phyloP scores from a whole-genome alignment of 805 yeast species.

The Pichia eremophila region DNA sequence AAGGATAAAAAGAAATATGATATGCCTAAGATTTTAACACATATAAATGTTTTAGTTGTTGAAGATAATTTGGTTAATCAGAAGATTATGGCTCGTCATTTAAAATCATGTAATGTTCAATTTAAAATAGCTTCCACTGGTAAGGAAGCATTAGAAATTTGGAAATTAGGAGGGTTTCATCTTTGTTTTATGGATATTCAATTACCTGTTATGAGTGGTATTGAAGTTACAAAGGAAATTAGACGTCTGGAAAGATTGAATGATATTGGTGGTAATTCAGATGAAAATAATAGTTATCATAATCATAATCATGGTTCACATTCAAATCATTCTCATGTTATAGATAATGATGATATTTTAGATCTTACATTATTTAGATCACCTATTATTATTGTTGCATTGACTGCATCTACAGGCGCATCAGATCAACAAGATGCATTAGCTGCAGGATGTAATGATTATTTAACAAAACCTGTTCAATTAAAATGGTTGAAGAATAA shows the following conservation, averaged over 20 bases:
- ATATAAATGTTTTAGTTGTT: slow-evolving; percentile 83
- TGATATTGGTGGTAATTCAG: slow-evolving; percentile 54
- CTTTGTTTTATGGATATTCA: slow-evolving; percentile 95
- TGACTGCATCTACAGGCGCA: slow-evolving; percentile 84
- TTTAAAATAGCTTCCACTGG: slow-evolving; percentile 89
- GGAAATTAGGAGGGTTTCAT: slow-evolving; percentile 93
- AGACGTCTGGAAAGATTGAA: slow-evolving; percentile 74
- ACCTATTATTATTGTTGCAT: slow-evolving; percentile 96
- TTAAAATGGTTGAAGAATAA: slow-evolving; percentile 89
- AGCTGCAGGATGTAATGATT: slow-evolving; percentile 97
- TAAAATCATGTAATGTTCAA: slow-evolving; percentile 75
- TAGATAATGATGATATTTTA: slow-evolving; percentile 33
- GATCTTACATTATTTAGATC: slow-evolving; percentile 63
- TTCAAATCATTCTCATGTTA: slow-evolving; percentile 14
- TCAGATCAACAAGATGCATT: slow-evolving; percentile 84
- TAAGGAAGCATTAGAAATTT: slow-evolving; percentile 85
- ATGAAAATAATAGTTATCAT: neutral
- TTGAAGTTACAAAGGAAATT: slow-evolving; percentile 89
- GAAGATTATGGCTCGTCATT: slow-evolving; percentile 79
- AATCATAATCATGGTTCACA: neutral
- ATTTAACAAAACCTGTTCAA: slow-evolving; percentile 91
- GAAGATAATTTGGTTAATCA: slow-evolving; percentile 95
- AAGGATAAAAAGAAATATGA: slow-evolving; percentile 18
- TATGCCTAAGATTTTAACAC: slow-evolving; percentile 67
- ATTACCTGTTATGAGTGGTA: slow-evolving; percentile 90